Evolutionary conservation across 768 basidiomycete genomes (phyloP).

Genomic region (Ephemerocybe angulata): DNA sequence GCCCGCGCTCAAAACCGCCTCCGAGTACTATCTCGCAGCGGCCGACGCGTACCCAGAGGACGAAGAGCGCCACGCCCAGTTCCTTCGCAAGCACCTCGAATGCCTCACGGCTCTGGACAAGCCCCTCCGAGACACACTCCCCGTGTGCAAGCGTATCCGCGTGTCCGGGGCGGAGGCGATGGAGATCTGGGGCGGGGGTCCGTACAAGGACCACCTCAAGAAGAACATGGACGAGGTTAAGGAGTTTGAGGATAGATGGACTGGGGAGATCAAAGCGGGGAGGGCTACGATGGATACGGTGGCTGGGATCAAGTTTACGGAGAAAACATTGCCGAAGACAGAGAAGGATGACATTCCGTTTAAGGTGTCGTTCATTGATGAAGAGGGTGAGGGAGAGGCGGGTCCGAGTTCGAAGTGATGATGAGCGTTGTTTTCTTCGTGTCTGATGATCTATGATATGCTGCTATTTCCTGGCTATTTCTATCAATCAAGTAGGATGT

Average conservation of each 20-base stretch:
- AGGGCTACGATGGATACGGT: neutral
- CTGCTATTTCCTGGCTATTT: too few species aligned
- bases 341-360: conserved; percentile 27
- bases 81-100: neutral
- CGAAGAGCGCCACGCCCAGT: conserved; percentile 3
- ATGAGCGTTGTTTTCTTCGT: too few species aligned
- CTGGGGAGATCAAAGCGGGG: neutral
- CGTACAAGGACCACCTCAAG: neutral
- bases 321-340: neutral
- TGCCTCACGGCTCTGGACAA: neutral
- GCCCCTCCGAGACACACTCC: neutral
- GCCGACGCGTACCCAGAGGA: neutral
- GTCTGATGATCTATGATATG: too few species aligned
- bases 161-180: neutral
- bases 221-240: neutral
- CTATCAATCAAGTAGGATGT: too few species aligned
- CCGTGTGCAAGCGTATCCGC: conserved; percentile 3
- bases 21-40: conserved; percentile 1
- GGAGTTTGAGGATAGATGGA: neutral
- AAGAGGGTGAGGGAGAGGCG: too few species aligned
- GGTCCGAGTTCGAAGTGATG: too few species aligned
- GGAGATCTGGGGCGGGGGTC: neutral
- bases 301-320: neutral
- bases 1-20: neutral
- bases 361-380: too few species aligned